Evolutionary conservation across 2,329 filamentous ascomycete species (phyloP), one percentile per base, ranked within the genome.

Genomic region (Zymoseptoria brevis): DNA sequence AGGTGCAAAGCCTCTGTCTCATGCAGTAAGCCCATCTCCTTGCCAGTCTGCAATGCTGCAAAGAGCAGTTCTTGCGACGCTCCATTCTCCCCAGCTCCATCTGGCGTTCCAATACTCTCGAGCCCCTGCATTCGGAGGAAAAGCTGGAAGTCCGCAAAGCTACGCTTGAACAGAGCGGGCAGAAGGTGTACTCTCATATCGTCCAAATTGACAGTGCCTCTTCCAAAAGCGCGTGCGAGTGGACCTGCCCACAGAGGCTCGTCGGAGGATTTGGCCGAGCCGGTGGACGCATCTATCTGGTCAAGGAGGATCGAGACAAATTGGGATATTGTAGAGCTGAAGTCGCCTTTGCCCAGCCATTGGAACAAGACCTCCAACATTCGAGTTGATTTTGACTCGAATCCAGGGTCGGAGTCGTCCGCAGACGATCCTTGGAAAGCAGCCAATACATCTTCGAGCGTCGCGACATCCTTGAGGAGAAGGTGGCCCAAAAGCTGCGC

Each of bases 181-280:
- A 81, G 75, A 1, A 81, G 72, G 62, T 81, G 75, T 5, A 75
- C 73, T 54, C 75, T 75, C 58, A 79, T 75, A 51, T 75, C 73
- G 48, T 69, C 66, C 2, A 62, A 24, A 22, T 67, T 57, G 24
- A 60, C 54, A 8, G 48, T 41, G 11, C 52, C 59, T 21, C 35
- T 4, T 50, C 8, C 22, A 19, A 62, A 63, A 29, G 54, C 59
- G 1, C 57, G 21, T 13, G 60, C 53, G 1, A 75, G 48, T 3
- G 60, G 65, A 50, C 69, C 45, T 11, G 60, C 50, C 70, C 67
- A 69, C 22, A 67, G 45, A 53, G 61, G 61, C 16, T 29, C n/a
- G 26, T 29, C 50, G 22, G 50, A 52, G 9, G 57, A 56, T 19
- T 26, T 21, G 8, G 52, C 48, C 30, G 51, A 30, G 16, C 19